Conservation (phyloP, 176 grass and related monocot genomes). For the Tillandsia fasciculata region DNA sequence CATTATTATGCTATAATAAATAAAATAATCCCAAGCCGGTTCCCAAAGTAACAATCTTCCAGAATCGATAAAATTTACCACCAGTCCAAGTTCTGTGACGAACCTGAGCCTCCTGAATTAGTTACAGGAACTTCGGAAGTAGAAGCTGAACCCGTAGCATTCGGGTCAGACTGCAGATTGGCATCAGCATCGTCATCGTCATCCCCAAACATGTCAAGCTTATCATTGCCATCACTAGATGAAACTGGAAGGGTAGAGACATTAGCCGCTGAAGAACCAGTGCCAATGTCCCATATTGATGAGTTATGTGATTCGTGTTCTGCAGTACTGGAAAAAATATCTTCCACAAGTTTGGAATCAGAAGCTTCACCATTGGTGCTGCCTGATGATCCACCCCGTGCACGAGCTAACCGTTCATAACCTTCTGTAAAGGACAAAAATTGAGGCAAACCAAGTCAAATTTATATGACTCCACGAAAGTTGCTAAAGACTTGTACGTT, state of each 20-base stretch:
- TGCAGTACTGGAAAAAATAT: conserved; percentile 36
- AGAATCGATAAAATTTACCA: neutral
- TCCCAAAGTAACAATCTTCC: neutral
- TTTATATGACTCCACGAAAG: neutral
- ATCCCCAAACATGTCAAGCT: conserved; percentile 86
- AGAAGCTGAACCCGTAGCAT: conserved; percentile 24
- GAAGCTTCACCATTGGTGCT: conserved; percentile 4
- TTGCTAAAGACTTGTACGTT: neutral
- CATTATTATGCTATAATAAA: neutral
- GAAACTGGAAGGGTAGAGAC: conserved; percentile 22
- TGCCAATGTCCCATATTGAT: conserved; percentile 41
- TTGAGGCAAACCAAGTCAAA: neutral
- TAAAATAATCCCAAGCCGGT: too few species aligned
- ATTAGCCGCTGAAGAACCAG: conserved; percentile 37
- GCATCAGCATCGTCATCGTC: conserved; percentile 47
- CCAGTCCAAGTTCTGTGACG: neutral
- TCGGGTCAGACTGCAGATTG: conserved; percentile 29
- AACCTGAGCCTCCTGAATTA: conserved; percentile 27
- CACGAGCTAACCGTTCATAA: conserved; percentile 64
- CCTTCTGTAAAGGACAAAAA: conserved; percentile 46
- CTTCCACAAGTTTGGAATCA: conserved; percentile 15
- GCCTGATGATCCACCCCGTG: conserved; percentile 40
- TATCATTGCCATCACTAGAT: conserved; percentile 39
- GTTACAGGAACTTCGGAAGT: conserved; percentile 23
- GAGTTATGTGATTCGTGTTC: conserved; percentile 31